A percentile compares a stretch with the other conserved stretches of the same genome.
Evolutionary conservation across 257 asterid genomes (phyloP).

Genomic region (Nicotiana attenuata): DNA sequence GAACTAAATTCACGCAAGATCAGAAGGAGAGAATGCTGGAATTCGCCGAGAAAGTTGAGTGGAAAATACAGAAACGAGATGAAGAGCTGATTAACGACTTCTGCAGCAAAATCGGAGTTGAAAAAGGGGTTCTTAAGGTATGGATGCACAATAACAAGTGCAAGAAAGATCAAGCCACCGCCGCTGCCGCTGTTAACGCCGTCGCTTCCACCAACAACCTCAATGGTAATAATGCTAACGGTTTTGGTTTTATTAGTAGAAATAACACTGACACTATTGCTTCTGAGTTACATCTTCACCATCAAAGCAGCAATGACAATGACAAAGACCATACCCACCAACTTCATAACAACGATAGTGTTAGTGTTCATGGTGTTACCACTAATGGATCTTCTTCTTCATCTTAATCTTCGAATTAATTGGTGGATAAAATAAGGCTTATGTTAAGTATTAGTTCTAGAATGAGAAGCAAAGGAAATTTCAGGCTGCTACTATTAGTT

Average conservation of each 20-base stretch:
- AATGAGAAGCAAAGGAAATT: not conserved
- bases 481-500: conserved; percentile 16
- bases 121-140: conserved; percentile 27
- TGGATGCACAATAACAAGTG: conserved; percentile 44
- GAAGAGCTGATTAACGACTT: conserved; percentile 22
- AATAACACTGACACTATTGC: not conserved
- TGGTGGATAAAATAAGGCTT: conserved; percentile 9
- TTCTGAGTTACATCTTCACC: conserved; percentile 27
- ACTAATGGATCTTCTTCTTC: conserved; percentile 60
- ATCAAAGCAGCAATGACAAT: conserved; percentile 18
- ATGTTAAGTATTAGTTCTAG: conserved; percentile 20
- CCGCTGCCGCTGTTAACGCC: not conserved
- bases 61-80: conserved; percentile 32
- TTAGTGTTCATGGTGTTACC: conserved; percentile 25
- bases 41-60: conserved; percentile 26
- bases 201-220: not conserved
- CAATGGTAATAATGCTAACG: conserved; percentile 5
- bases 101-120: conserved; percentile 28
- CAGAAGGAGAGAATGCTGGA: conserved; percentile 34
- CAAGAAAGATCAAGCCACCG: conserved; percentile 1
- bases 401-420: conserved; percentile 29
- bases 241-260: not conserved
- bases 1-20: conserved; percentile 28
- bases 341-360: conserved; percentile 14
- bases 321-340: conserved; percentile 30